Evolutionary conservation across 2,329 filamentous ascomycete species (phyloP).

Genomic region (Nannizzia gypsea): DNA sequence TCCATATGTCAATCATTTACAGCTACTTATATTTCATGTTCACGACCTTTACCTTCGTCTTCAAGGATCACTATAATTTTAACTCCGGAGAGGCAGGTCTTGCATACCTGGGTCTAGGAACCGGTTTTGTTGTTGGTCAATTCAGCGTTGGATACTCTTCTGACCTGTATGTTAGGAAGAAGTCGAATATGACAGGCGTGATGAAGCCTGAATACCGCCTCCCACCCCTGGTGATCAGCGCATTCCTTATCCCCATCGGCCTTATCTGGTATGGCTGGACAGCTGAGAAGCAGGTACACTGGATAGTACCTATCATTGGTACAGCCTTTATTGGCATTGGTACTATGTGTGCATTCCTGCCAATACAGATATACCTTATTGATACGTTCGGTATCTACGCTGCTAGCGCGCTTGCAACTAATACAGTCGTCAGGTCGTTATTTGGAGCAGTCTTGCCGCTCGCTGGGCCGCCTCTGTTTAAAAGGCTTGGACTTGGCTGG

Average conservation of each 20-base stretch:
- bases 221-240: slow-evolving; percentile 10
- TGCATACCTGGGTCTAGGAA: slow-evolving; percentile 37
- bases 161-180: slow-evolving; percentile 16
- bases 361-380: slow-evolving; percentile 30
- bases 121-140: slow-evolving; percentile 25
- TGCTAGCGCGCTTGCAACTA: slow-evolving; percentile 38
- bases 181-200: slow-evolving; percentile 19
- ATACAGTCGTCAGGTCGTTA: slow-evolving; percentile 40
- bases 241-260: slow-evolving; percentile 13
- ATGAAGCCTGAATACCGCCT: slow-evolving; percentile 22
- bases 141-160: slow-evolving; percentile 8
- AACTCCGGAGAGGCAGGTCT: slow-evolving; percentile 40
- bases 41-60: slow-evolving; percentile 45
- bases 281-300: slow-evolving; percentile 22
- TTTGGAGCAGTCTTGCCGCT: slow-evolving; percentile 48
- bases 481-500: slow-evolving; percentile 50
- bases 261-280: slow-evolving; percentile 22
- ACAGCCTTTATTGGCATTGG: slow-evolving; percentile 6
- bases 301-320: slow-evolving; percentile 40
- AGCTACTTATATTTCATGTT: slow-evolving; percentile 7
- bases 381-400: slow-evolving; percentile 35
- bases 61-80: slow-evolving; percentile 43
- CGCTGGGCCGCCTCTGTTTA: slow-evolving; percentile 37
- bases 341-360: slow-evolving; percentile 11
- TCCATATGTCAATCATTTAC: slow-evolving; percentile 17